phyloP scores from a whole-genome alignment of 192 early-diverging fungal species.

The Coemansia sp. region DNA sequence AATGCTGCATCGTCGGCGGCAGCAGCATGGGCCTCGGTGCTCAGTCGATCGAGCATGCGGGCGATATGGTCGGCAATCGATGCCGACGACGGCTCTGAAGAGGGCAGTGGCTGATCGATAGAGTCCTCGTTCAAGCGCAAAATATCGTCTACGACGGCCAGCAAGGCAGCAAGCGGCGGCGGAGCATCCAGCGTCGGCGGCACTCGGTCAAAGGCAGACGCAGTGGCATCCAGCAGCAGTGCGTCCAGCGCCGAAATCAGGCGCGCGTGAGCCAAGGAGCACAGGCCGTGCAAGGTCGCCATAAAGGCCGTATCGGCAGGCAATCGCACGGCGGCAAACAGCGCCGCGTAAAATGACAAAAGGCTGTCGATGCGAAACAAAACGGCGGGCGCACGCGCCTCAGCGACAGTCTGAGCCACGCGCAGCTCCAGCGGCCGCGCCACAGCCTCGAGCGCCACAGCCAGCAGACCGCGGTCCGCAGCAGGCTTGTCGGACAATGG shows the following conservation, averaged over 20 bases:
- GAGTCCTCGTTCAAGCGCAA: slow-evolving; percentile 23
- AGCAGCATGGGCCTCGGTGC: slow-evolving; percentile 4
- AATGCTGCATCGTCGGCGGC: not conserved
- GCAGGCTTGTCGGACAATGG: not conserved
- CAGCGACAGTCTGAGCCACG: slow-evolving; percentile 22
- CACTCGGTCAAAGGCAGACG: slow-evolving; percentile 18
- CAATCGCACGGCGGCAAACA: slow-evolving; percentile 19
- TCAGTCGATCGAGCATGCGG: not conserved
- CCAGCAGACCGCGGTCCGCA: slow-evolving; percentile 14
- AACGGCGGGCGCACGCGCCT: slow-evolving; percentile 10
- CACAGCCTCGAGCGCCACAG: slow-evolving; percentile 20
- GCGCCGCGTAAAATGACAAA: slow-evolving; percentile 26
- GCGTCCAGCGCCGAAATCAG: slow-evolving; percentile 4
- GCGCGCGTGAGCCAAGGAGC: not conserved
- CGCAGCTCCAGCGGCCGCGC: slow-evolving; percentile 49
- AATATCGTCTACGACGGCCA: slow-evolving; percentile 19
- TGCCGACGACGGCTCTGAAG: not conserved
- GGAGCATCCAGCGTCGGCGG: slow-evolving; percentile 37
- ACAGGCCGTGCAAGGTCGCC: slow-evolving; percentile 5
- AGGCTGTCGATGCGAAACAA: slow-evolving; percentile 33
- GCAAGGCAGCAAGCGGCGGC: slow-evolving; percentile 12
- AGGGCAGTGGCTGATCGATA: not conserved
- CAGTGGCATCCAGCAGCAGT: slow-evolving; percentile 1
- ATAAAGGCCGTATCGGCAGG: slow-evolving; percentile 20
- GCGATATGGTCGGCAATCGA: slow-evolving; percentile 1